phyloP scores from a whole-genome alignment of 148 eudicot species.

The Beta vulgaris region DNA sequence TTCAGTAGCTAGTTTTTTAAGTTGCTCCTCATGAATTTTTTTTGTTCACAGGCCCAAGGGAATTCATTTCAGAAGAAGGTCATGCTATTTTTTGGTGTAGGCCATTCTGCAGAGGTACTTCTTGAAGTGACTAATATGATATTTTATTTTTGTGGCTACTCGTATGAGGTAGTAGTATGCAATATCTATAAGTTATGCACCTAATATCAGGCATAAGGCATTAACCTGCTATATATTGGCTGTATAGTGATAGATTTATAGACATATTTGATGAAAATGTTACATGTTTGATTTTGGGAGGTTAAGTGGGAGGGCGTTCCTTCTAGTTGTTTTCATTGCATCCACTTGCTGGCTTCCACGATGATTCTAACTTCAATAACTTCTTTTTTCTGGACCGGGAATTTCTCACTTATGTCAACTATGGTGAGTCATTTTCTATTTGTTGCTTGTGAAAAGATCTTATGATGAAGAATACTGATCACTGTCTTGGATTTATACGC shows the following conservation, averaged over 20 bases:
- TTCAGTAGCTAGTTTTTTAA: neutral
- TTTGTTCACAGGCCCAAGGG: slow-evolving; percentile 65
- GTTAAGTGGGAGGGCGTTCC: too few relatives aligned
- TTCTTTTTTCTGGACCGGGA: too few relatives aligned
- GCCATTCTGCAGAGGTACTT: slow-evolving; percentile 68
- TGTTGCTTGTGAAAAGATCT: too few relatives aligned
- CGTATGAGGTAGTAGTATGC: neutral
- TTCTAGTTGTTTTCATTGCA: too few relatives aligned
- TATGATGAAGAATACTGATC: too few relatives aligned
- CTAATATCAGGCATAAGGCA: neutral
- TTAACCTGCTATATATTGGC: neutral
- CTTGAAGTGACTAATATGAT: slow-evolving; percentile 9
- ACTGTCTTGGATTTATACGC: too few relatives aligned
- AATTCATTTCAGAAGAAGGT: slow-evolving; percentile 97
- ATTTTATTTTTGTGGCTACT: neutral
- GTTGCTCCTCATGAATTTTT: slow-evolving; percentile 6
- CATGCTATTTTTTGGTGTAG: slow-evolving; percentile 73
- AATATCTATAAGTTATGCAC: neutral
- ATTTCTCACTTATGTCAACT: too few relatives aligned
- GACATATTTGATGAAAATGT: neutral
- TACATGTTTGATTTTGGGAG: neutral
- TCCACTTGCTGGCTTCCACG: too few relatives aligned
- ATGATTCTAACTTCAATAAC: too few relatives aligned
- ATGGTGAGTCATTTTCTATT: too few relatives aligned
- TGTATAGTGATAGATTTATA: neutral